These are phyloP conservation scores for Penicillium salamii DNA, from an alignment of 495 filamentous ascomycete species.

Conservation along the genomic window DNA sequence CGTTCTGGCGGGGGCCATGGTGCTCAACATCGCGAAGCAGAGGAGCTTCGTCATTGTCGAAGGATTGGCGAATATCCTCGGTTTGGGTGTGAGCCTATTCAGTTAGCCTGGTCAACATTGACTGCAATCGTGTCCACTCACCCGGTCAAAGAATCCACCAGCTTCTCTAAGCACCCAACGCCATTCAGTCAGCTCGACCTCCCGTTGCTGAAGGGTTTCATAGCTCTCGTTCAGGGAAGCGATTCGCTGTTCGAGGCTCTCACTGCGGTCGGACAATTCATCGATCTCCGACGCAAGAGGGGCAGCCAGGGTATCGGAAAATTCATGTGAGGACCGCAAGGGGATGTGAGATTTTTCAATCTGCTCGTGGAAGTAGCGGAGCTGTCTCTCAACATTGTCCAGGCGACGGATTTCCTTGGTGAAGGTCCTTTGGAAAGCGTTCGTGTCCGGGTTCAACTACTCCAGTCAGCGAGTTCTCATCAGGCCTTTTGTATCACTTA, in stretches of 20 bases:
- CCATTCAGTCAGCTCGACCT: constrained; percentile 96
- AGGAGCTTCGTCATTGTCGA: constrained; percentile 81
- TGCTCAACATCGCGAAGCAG: constrained; percentile 86
- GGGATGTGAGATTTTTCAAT: constrained; percentile 89
- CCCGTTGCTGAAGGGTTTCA: constrained; percentile 94
- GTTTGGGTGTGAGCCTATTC: constrained; percentile 81
- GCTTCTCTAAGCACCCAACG: constrained; percentile 94
- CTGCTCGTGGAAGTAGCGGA: constrained; percentile 90
- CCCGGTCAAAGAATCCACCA: constrained; percentile 92
- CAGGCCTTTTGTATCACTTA: constrained; percentile 44
- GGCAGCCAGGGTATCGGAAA: constrained; percentile 76
- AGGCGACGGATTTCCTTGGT: constrained; percentile 95
- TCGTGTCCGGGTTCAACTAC: constrained; percentile 87
- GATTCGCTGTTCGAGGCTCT: constrained; percentile 88
- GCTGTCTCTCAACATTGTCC: constrained; percentile 96
- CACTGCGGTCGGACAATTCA: constrained; percentile 85
- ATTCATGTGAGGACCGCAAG: constrained; percentile 80
- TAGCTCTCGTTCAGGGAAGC: constrained; percentile 93
- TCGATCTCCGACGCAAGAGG: constrained; percentile 93
- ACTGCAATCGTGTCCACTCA: constrained; percentile 21
- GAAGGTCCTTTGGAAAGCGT: constrained; percentile 94
- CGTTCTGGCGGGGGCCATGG: constrained; percentile 56
- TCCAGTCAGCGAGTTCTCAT: neutral
- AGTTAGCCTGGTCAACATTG: constrained; percentile 21
- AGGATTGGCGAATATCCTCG: constrained; percentile 90